These are phyloP conservation scores for Phytophthora cryptogea DNA, from an alignment of 352 stramenopile genomes.

Conservation along the genomic window DNA sequence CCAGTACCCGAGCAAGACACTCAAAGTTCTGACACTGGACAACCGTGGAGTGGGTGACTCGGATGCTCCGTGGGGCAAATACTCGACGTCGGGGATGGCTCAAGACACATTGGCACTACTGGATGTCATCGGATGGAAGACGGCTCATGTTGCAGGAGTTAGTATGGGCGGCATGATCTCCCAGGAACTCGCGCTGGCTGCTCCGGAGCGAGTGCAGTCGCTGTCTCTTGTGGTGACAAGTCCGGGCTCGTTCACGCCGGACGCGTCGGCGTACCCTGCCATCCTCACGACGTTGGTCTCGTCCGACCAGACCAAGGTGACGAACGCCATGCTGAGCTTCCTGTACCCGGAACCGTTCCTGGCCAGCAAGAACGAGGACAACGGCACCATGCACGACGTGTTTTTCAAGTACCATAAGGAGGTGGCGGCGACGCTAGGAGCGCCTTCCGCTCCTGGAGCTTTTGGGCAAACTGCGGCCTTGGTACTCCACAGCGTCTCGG, in stretches of 20 bases:
- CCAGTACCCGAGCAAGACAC: conserved; percentile 7
- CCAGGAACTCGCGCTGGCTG: conserved; percentile 50
- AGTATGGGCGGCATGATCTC: conserved; percentile 82
- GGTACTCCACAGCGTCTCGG: conserved; percentile 35
- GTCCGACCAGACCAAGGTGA: conserved; percentile 38
- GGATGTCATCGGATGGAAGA: conserved; percentile 53
- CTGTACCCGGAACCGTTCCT: conserved; percentile 60
- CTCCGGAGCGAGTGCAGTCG: conserved; percentile 55
- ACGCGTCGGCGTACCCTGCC: conserved; percentile 30
- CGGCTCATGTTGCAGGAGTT: conserved; percentile 55
- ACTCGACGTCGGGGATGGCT: conserved; percentile 66
- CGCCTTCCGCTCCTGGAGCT: conserved; percentile 22
- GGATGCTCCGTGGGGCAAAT: conserved; percentile 54
- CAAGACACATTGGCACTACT: conserved; percentile 62
- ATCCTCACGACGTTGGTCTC: conserved; percentile 49
- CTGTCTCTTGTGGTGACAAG: conserved; percentile 67
- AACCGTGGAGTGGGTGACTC: conserved; percentile 60
- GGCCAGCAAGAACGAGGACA: conserved; percentile 34
- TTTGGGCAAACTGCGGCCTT: conserved; percentile 40
- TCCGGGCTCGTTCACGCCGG: conserved; percentile 48
- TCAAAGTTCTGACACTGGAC: conserved; percentile 61
- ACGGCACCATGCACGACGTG: conserved; percentile 41
- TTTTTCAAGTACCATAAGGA: conserved; percentile 50
- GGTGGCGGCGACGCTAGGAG: conserved; percentile 26
- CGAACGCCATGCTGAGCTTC: conserved; percentile 51